Conservation (phyloP, 257 asterid genomes). For the Thymus mandschuricus region DNA sequence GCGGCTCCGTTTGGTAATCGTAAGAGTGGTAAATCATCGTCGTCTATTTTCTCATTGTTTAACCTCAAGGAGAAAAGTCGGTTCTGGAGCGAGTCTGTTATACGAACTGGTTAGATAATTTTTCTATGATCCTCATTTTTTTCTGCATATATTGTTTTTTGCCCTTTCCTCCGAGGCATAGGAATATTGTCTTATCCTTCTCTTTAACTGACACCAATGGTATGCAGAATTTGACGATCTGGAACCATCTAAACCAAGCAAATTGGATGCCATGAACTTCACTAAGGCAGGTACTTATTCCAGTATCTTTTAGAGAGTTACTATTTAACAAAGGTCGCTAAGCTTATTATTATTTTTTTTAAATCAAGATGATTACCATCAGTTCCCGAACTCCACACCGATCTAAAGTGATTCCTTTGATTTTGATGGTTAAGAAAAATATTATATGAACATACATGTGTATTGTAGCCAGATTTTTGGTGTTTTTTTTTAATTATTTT, state of each 20-base stretch:
- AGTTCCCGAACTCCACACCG: conserved; percentile 1
- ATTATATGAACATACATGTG: neutral
- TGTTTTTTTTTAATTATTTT: neutral
- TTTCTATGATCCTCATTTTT: conserved; percentile 4
- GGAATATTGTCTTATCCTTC: neutral
- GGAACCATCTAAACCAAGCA: conserved; percentile 69
- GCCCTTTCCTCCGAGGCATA: conserved; percentile 19
- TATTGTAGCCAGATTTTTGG: neutral
- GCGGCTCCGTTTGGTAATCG: conserved; percentile 61
- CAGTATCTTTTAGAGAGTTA: conserved; percentile 28
- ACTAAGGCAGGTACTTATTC: conserved; percentile 98
- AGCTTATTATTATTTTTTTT: neutral
- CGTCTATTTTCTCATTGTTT: conserved; percentile 83
- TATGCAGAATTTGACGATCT: conserved; percentile 71
- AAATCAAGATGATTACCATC: too few relatives aligned
- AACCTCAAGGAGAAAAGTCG: conserved; percentile 92
- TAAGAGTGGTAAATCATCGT: conserved; percentile 60
- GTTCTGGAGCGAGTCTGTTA: conserved; percentile 95
- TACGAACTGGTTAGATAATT: conserved; percentile 66
- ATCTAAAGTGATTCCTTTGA: conserved; percentile 11
- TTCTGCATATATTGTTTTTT: neutral
- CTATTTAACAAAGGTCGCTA: conserved; percentile 9
- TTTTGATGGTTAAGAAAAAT: conserved; percentile 4
- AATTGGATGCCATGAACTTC: conserved; percentile 67
- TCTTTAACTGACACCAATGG: conserved; percentile 26